Evolutionary conservation across 352 stramenopile species (phyloP), one percentile per base, ranked within the genome.

Genomic region (Aphanomyces stellatus): DNA sequence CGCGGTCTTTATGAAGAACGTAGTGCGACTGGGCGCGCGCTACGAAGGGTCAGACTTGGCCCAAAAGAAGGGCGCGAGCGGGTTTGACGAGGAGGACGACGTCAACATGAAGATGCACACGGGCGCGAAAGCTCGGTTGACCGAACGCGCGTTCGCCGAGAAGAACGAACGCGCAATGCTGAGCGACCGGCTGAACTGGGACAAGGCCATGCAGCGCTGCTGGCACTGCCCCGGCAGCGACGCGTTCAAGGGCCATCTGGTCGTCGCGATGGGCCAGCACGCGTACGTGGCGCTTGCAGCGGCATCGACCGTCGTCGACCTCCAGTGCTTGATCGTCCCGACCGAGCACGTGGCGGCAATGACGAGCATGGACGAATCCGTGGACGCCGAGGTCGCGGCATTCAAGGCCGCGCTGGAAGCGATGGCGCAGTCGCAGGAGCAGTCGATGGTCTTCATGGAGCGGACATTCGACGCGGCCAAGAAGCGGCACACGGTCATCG

Each of bases 371-470:
- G 86, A 82, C 48, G 84, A 92, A 46, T 73, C 90, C 40, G 82
- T 82, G 1, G 75, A 56, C 34, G 76, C 84, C 1, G 86, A 95
- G 57, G 76, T 93, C 28, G 66, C 71, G 17, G 79, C 74, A 6
- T 95, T 93, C 68, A 82, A 93, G 61, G 71, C n/a, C 15, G 77
- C 84, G 2, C 61, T 95, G 22, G 34, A 56, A 0, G 59, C 27
- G 2, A 91, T 95, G 84, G 89, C 76, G 35, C 74, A 75, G 27
- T 69, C 77, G 17, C 66, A 79, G 56, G 74, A 70, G 40, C 80
- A 72, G 69, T 82, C 78, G 37, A 78, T 92, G 35, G 72, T 93
- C 19, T 92, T 95, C 62, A 72, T 94, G 11, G 86, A 94, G 61
- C 84, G 90, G 67, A 92, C 86, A 17, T 79, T 76, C 24, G 77